Evolutionary conservation across 1,139 yeast species (phyloP).

Genomic region (Debaryomyces sp.): DNA sequence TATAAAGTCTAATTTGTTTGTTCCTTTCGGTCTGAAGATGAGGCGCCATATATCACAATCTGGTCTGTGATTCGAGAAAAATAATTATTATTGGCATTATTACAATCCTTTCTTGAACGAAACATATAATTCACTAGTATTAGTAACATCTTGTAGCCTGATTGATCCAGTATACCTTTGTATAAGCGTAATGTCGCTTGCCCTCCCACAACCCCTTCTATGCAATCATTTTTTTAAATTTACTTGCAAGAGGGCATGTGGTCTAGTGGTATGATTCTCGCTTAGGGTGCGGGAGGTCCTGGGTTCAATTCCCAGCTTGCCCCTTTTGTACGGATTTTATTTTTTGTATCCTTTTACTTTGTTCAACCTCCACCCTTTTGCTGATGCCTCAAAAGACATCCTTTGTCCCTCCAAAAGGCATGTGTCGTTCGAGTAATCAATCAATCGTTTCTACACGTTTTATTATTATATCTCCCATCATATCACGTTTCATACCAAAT

Average conservation of each 20-base stretch:
- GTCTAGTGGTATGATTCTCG: conserved; percentile 40
- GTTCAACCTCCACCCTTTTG: neutral
- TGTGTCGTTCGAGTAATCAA: no score
- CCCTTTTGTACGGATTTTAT: conserved; percentile 21
- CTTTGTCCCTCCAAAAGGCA: no score
- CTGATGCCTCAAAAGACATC: neutral
- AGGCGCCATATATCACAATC: neutral
- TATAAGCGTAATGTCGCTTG: neutral
- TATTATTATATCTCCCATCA: no score
- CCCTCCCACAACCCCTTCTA: neutral
- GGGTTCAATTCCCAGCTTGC: conserved; percentile 45
- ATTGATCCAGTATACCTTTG: neutral
- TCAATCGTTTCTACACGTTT: no score
- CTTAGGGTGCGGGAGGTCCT: conserved; percentile 43
- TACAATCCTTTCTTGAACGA: neutral
- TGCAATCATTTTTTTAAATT: neutral
- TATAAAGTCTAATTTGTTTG: neutral
- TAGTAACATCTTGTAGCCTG: neutral
- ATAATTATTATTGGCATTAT: neutral
- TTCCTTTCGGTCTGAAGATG: neutral
- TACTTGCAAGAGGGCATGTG: conserved; percentile 28
- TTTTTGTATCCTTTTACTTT: neutral
- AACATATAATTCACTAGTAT: neutral
- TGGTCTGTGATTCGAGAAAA: neutral
- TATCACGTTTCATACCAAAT: no score